Evolutionary conservation across 2,329 filamentous ascomycete genomes (phyloP), one percentile per base, ranked within the genome.

Genomic region (Alternaria infectoria): DNA sequence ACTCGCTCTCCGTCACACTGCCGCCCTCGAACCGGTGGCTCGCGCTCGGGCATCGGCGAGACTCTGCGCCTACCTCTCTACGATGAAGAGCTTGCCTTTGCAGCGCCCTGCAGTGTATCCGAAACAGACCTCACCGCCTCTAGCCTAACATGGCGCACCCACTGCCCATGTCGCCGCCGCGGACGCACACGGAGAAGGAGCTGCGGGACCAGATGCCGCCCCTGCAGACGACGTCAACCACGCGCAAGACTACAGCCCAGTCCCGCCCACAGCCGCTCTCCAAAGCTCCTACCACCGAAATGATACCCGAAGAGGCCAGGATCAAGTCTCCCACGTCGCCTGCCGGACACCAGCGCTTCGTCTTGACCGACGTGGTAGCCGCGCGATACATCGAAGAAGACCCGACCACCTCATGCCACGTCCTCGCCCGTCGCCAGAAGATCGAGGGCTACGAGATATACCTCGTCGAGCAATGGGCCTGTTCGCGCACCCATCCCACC

Each of bases 381-480:
- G 88, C 91, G 69, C 85, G 84, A 68, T 83, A 95, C 75, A 88
- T 99, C 21, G 92, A 97, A 82, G 92, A 96, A 76, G 96, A 98
- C 68, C 84, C 89, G 2, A 88, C 87, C 6, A 93, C 93, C 5
- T 86, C 85, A 4, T 67, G 65, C 40, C 59, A 64, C 32, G 89
- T 97, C 8, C 84, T 97, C 67, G 88, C 94, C 70, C 90, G 91
- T 57, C 88, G 89, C 59, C 85, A 86, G 54, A 83, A 87, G 54
- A 86, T 99, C 6, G 83, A 87, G 64, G 95, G 95, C 69, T 98
- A 97, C 81, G 94, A 98, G 79, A 85, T 95, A 65, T 98, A 98
- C 80, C 83, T 98, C 15, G 93, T 98, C 68, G 96, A 98, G 79
- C 96, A 99, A 84, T 99, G 96, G 96, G 93, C 93, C 6, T 97